phyloP scores from a whole-genome alignment of 352 stramenopile species.

The Phytophthora sojae region DNA sequence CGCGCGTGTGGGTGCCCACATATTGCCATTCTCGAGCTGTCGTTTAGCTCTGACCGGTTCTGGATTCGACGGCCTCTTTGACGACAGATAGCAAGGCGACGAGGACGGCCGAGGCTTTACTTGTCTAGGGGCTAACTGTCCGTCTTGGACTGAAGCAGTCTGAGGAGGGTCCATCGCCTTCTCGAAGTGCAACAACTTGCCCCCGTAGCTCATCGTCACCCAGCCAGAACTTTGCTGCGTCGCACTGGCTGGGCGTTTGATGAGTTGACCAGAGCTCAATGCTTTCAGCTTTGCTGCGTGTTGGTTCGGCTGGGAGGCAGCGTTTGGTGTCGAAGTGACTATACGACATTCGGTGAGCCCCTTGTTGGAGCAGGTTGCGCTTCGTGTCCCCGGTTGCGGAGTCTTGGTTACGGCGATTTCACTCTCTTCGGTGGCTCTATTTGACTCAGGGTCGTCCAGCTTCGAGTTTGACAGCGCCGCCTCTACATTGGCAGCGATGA shows the following conservation, averaged over 20 bases:
- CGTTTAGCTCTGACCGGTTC: not conserved
- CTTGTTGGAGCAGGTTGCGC: conserved; percentile 1
- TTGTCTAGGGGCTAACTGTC: not conserved
- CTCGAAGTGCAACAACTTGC: conserved; percentile 55
- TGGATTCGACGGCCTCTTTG: conserved; percentile 12
- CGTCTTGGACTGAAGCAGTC: not conserved
- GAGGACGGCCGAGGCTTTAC: conserved; percentile 34
- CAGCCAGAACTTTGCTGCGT: conserved; percentile 33
- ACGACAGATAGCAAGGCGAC: conserved; percentile 38
- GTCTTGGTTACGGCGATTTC: conserved; percentile 3
- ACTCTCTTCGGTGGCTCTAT: not conserved
- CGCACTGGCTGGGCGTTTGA: conserved; percentile 37
- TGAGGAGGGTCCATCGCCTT: conserved; percentile 13
- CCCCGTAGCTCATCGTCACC: conserved; percentile 48
- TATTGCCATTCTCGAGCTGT: conserved; percentile 12
- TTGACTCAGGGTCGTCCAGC: conserved; percentile 5
- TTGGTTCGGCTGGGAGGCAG: not conserved
- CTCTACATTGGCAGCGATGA: conserved; percentile 36
- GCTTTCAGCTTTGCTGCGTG: not conserved
- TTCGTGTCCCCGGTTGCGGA: not conserved
- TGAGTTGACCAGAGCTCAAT: conserved; percentile 2
- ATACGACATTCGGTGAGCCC: conserved; percentile 1
- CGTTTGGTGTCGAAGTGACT: not conserved
- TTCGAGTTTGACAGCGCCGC: conserved; percentile 14
- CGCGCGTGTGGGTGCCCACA: conserved; percentile 39